Percentiles rank a stretch among this genome's conserved stretches.
Evolutionary conservation across 345 rosid genomes (phyloP).

Genomic region (Theobroma cacao): DNA sequence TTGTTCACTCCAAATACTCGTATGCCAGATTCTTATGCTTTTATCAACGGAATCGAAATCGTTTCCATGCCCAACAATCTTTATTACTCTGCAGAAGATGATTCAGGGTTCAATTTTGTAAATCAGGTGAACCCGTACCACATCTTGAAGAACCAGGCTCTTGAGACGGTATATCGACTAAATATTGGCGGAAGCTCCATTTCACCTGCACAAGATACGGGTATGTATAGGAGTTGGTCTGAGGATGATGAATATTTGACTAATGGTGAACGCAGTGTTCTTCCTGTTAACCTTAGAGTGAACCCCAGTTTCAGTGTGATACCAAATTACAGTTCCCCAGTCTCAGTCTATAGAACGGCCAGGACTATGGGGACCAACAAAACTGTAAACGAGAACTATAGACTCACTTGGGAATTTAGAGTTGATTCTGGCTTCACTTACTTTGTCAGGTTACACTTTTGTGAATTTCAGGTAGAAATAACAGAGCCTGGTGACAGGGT

Average conservation of each 20-base stretch:
- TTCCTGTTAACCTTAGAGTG: conserved; percentile 3
- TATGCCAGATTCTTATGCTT: conserved; percentile 22
- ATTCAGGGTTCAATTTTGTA: conserved; percentile 17
- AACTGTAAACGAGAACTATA: conserved; percentile 4
- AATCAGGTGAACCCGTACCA: not conserved
- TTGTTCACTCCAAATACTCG: conserved; percentile 27
- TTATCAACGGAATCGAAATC: conserved; percentile 37
- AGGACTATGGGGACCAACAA: conserved; percentile 14
- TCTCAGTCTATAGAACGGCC: conserved; percentile 17
- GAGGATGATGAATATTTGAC: not conserved
- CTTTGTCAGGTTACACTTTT: conserved; percentile 37
- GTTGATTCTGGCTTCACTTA: conserved; percentile 31
- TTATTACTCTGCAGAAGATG: conserved; percentile 13
- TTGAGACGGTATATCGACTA: conserved; percentile 31
- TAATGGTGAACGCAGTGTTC: conserved; percentile 2
- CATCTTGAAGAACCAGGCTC: not conserved
- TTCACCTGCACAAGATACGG: not conserved
- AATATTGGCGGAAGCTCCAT: conserved; percentile 28
- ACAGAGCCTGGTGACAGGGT: not conserved
- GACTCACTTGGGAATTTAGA: conserved; percentile 29
- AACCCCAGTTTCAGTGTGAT: not conserved
- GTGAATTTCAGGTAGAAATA: conserved; percentile 19
- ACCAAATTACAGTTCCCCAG: conserved; percentile 10
- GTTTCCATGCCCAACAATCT: conserved; percentile 33
- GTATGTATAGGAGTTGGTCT: conserved; percentile 3